Percentiles rank a stretch among this genome's conserved stretches.
These are phyloP conservation scores for Candida ponderosae DNA, from an alignment of 805 yeast species.

Conservation along the genomic window DNA sequence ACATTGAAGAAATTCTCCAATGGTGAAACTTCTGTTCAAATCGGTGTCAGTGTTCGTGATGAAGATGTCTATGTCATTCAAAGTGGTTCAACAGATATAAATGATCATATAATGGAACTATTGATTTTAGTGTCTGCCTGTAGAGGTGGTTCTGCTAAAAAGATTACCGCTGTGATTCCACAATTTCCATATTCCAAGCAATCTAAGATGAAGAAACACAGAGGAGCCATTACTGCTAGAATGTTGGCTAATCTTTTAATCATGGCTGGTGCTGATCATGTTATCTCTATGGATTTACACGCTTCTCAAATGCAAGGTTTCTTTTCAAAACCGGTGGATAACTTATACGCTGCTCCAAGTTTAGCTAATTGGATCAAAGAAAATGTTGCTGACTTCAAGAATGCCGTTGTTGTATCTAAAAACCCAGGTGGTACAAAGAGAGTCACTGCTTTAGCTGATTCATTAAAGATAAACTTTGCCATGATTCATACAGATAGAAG, in stretches of 20 bases:
- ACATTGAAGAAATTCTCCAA: slow-evolving; percentile 88
- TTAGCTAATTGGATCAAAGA: slow-evolving; percentile 93
- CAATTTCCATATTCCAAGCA: slow-evolving; percentile 97
- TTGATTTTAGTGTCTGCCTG: slow-evolving; percentile 91
- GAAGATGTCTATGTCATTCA: slow-evolving; percentile 94
- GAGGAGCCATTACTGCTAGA: slow-evolving; percentile 98
- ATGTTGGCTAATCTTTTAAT: slow-evolving; percentile 91
- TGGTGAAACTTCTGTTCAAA: slow-evolving; percentile 95
- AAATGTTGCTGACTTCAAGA: slow-evolving; percentile 75
- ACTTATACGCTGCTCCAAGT: slow-evolving; percentile 92
- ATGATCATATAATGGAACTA: slow-evolving; percentile 95
- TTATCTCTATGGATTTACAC: slow-evolving; percentile 90
- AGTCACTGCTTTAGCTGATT: slow-evolving; percentile 96
- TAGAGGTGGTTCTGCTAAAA: slow-evolving; percentile 94
- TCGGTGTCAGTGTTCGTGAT: slow-evolving; percentile 91
- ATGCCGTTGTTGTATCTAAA: slow-evolving; percentile 95
- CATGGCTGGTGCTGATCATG: slow-evolving; percentile 99
- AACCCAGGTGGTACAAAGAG: slow-evolving; percentile 99
- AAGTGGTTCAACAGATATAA: slow-evolving; percentile 78
- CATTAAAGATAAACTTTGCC: slow-evolving; percentile 91
- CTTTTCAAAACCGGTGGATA: slow-evolving; percentile 95
- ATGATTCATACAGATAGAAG: slow-evolving; percentile 98
- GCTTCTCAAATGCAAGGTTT: slow-evolving; percentile 99
- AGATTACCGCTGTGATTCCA: slow-evolving; percentile 93
- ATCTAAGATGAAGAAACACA: slow-evolving; percentile 95